These are phyloP conservation scores for Miscanthus sacchariflorus DNA, from an alignment of 202 grass and related monocot genomes.

Conservation along the genomic window DNA sequence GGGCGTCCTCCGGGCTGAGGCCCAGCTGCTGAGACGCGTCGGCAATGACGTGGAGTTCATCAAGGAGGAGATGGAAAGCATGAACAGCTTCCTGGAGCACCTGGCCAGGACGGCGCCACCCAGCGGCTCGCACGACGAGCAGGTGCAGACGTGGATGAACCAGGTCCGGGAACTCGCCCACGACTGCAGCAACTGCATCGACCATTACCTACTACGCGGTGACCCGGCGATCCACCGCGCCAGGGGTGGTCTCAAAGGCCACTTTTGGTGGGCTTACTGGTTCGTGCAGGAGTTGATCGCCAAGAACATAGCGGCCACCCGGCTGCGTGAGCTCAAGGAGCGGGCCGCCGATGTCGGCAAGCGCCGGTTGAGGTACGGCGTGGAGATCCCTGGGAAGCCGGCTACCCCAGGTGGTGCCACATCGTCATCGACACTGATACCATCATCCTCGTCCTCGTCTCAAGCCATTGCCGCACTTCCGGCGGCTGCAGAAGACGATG, in stretches of 20 bases:
- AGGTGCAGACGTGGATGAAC: slow-evolving; percentile 11
- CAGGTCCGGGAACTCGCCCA: background rate
- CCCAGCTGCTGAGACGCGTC: background rate
- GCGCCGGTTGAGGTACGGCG: background rate
- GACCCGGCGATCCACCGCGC: background rate
- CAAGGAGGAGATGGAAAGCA: slow-evolving; percentile 33
- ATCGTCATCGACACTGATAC: too few relatives aligned
- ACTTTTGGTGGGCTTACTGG: background rate
- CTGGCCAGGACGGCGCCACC: background rate
- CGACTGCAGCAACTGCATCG: background rate
- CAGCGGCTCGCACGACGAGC: background rate
- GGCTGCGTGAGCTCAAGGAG: background rate
- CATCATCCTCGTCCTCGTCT: too few relatives aligned
- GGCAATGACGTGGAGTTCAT: slow-evolving; percentile 13
- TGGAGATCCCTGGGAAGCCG: background rate
- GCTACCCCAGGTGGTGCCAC: too few relatives aligned
- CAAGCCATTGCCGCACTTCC: too few relatives aligned
- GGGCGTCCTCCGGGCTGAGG: background rate
- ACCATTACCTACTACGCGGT: background rate
- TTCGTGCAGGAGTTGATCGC: background rate
- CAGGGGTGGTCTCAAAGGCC: background rate
- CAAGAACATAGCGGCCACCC: background rate
- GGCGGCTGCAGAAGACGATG: too few relatives aligned
- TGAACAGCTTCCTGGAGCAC: slow-evolving; percentile 29
- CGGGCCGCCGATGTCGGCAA: background rate